Evolutionary conservation across 192 early-diverging fungal genomes (phyloP), one percentile per base, ranked within the genome.

Genomic region (Coemansia biformis): DNA sequence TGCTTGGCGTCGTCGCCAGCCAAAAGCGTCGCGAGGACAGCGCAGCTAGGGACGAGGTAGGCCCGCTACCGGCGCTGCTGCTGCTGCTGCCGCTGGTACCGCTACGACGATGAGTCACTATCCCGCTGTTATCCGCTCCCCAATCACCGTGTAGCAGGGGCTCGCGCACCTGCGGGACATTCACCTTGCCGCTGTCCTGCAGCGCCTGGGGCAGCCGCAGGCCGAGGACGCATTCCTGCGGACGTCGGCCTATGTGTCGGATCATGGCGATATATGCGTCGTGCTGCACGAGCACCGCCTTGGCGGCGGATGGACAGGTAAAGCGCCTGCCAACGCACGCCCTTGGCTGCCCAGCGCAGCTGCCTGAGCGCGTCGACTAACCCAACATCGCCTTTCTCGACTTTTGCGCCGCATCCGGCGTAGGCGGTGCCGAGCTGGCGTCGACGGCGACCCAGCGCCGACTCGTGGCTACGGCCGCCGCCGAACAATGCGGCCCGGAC

Each of bases 241-340:
- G 14, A 40, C 48, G 28, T 46, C 28, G 1, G 19, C 19, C 26
- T 39, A 58, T 36, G 32, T 70, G 11, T 57, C 54, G 2, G 38
- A 49, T 1, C 16, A 17, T 24, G 48, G 51, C 17, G 15, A 36
- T 1, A 39, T 60, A 1, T 42, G 48, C 26, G 39, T 56, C 46
- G 35, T 42, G 18, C 13, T 66, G 36, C 46, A 40, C 34, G 46
- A 36, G 10, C 56, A 55, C 32, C 46, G 36, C 2, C 46, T 66
- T 26, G 64, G 57, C 23, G 23, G 37, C 8, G 57, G 64, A 23
- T 66, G 64, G 64, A 21, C 39, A 33, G 64, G 64, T 50, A 66
- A 26, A 13, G 22, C 7, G 26, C 4, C 26, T n/a, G n/a, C n/a
- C n/a, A n/a, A n/a, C n/a, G n/a, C n/a, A n/a, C n/a, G n/a, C n/a